A percentile compares a stretch with the other conserved stretches of the same genome.
Evolutionary conservation across 305 asterid genomes (phyloP).

Genomic region (Rubia balearica): DNA sequence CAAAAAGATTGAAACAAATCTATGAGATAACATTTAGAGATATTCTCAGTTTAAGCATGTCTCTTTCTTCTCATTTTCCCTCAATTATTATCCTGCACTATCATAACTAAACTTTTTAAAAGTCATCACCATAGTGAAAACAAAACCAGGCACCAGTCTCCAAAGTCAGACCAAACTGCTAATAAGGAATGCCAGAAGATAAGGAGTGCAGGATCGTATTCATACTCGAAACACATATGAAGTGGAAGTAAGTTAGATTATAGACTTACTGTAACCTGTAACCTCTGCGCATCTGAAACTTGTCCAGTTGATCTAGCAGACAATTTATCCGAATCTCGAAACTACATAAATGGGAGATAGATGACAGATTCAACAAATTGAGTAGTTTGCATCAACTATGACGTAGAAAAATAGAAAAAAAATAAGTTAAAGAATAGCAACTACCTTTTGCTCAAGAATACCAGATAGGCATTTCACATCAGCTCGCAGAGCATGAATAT

Average conservation of each 20-base stretch:
- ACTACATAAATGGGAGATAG: slow-evolving; percentile 35
- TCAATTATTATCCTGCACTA: not conserved
- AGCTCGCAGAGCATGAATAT: slow-evolving; percentile 70
- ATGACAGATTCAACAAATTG: not conserved
- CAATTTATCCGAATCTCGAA: slow-evolving; percentile 53
- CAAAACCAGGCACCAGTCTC: not conserved
- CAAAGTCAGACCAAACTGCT: not conserved
- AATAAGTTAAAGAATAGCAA: not conserved
- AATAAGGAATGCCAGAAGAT: slow-evolving; percentile 5
- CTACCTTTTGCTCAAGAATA: slow-evolving; percentile 70
- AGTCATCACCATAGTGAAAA: not conserved
- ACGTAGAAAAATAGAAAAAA: not conserved
- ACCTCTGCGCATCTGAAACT: slow-evolving; percentile 54
- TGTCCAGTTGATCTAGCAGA: slow-evolving; percentile 63
- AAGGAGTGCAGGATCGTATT: not conserved
- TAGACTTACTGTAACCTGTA: slow-evolving; percentile 59
- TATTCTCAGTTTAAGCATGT: not conserved
- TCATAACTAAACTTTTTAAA: not conserved
- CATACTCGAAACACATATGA: not conserved
- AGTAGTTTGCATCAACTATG: not conserved
- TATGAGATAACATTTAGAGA: not conserved
- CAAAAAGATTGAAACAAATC: not conserved
- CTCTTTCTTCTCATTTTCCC: not conserved
- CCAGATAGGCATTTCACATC: slow-evolving; percentile 58
- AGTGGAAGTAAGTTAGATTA: slow-evolving; percentile 9